Evolutionary conservation across 495 filamentous ascomycete genomes (phyloP).

Genomic region (Zalerion maritima): DNA sequence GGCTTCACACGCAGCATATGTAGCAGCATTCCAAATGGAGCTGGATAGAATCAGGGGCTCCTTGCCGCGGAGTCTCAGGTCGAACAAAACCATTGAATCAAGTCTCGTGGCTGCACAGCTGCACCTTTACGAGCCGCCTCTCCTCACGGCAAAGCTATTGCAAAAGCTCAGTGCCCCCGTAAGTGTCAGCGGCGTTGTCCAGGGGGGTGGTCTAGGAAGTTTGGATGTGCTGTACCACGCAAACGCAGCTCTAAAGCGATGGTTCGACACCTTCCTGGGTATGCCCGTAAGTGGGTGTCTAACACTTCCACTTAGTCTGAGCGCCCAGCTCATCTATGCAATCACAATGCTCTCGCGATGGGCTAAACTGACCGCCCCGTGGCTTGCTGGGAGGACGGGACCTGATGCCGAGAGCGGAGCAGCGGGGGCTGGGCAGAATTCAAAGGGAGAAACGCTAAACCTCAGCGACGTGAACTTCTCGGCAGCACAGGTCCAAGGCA

Average conservation of each 20-base stretch:
- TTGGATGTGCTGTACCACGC: constrained; percentile 19
- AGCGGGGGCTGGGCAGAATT: constrained; percentile 1
- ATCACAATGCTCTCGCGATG: constrained; percentile 22
- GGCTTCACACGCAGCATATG: constrained; percentile 11
- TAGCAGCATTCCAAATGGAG: constrained; percentile 16
- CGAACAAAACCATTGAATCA: constrained; percentile 6
- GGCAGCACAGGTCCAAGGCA: constrained; percentile 10
- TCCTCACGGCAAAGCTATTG: constrained; percentile 11
- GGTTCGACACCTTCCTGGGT: constrained; percentile 26
- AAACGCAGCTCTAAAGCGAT: constrained; percentile 17
- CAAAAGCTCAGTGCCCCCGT: too few relatives aligned
- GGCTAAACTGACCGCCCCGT: constrained; percentile 15
- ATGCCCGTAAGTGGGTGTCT: constrained; percentile 23
- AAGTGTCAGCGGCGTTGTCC: too few relatives aligned
- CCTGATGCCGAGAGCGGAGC: too few relatives aligned
- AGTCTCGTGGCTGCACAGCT: background rate
- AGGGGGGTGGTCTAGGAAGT: too few relatives aligned
- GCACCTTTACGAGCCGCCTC: constrained; percentile 16
- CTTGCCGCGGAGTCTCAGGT: constrained; percentile 10
- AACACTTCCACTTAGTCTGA: constrained; percentile 18
- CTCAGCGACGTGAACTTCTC: constrained; percentile 4
- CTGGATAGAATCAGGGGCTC: constrained; percentile 14
- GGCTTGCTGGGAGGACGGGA: too few relatives aligned
- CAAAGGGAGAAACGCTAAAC: too few relatives aligned
- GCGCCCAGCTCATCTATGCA: constrained; percentile 25